phyloP scores from a whole-genome alignment of 1,284 basidiomycete species.

The Albatrellus sp. region DNA sequence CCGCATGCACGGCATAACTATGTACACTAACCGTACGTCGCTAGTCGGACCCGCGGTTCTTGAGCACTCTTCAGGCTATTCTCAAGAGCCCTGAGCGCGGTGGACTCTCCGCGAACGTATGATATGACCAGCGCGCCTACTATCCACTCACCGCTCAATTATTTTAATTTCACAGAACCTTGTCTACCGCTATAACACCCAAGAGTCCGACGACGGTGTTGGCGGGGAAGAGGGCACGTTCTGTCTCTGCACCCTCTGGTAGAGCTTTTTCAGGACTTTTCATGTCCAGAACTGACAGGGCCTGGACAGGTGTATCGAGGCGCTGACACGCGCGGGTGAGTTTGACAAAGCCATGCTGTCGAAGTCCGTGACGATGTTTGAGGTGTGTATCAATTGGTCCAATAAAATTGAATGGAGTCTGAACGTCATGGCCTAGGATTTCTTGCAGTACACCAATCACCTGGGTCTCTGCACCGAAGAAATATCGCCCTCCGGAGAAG shows the following conservation, averaged over 20 bases:
- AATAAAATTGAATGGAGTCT: background rate
- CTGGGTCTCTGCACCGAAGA: slow-evolving; percentile 80
- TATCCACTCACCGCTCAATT: background rate
- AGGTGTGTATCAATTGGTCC: slow-evolving; percentile 33
- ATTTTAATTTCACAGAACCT: slow-evolving; percentile 31
- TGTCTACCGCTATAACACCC: slow-evolving; percentile 73
- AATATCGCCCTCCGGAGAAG: slow-evolving; percentile 70
- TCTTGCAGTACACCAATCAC: slow-evolving; percentile 75
- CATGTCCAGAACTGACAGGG: background rate
- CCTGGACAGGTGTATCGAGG: slow-evolving; percentile 67
- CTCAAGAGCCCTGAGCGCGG: slow-evolving; percentile 78
- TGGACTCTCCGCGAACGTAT: slow-evolving; percentile 76
- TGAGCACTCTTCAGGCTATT: slow-evolving; percentile 70
- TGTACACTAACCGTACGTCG: background rate
- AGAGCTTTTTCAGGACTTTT: slow-evolving; percentile 5
- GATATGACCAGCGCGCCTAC: slow-evolving; percentile 21
- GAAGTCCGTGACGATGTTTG: slow-evolving; percentile 73
- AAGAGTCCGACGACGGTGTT: slow-evolving; percentile 78
- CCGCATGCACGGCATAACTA: background rate
- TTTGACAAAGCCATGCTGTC: slow-evolving; percentile 56
- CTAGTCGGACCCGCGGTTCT: slow-evolving; percentile 78
- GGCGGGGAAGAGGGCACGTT: slow-evolving; percentile 88
- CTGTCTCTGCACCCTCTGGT: slow-evolving; percentile 72
- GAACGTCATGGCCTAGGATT: slow-evolving; percentile 34
- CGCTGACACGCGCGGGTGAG: slow-evolving; percentile 73